Evolutionary conservation across 306 rosid genomes (phyloP).

Genomic region (Ochetophila trinervis): DNA sequence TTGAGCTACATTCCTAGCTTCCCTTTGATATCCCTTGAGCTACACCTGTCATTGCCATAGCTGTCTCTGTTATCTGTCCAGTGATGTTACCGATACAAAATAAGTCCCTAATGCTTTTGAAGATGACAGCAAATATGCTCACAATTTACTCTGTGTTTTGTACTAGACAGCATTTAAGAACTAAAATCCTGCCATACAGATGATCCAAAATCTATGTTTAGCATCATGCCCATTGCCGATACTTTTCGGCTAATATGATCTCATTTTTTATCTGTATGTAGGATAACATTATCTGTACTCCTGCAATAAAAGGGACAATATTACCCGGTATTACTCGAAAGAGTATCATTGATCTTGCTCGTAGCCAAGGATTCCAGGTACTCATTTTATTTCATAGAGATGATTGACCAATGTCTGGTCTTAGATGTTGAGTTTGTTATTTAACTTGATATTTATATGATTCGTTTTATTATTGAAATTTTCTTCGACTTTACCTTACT

Average conservation of each 20-base stretch:
- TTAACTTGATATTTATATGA: background rate
- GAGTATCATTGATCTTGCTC: conserved; percentile 92
- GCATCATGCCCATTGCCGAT: background rate
- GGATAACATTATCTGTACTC: conserved; percentile 79
- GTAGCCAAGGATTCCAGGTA: conserved; percentile 89
- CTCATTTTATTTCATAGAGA: conserved; percentile 17
- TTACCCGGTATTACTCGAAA: conserved; percentile 97
- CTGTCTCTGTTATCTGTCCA: background rate
- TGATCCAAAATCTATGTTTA: background rate
- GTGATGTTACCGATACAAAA: background rate
- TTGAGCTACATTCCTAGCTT: background rate
- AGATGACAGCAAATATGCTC: too few species aligned
- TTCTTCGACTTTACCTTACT: conserved; percentile 4
- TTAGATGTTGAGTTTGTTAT: conserved; percentile 6
- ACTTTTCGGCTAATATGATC: background rate
- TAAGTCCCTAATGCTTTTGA: too few species aligned
- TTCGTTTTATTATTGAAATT: conserved; percentile 10
- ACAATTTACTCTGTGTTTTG: too few species aligned
- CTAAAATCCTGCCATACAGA: too few species aligned
- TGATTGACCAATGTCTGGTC: conserved; percentile 16
- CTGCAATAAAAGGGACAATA: conserved; percentile 86
- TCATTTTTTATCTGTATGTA: conserved; percentile 28
- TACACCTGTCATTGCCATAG: background rate
- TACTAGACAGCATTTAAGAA: too few species aligned
- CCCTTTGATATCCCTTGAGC: background rate